Evolutionary conservation across 306 rosid species (phyloP), one percentile per base, ranked within the genome.

Genomic region (Casuarina cunninghamiana): DNA sequence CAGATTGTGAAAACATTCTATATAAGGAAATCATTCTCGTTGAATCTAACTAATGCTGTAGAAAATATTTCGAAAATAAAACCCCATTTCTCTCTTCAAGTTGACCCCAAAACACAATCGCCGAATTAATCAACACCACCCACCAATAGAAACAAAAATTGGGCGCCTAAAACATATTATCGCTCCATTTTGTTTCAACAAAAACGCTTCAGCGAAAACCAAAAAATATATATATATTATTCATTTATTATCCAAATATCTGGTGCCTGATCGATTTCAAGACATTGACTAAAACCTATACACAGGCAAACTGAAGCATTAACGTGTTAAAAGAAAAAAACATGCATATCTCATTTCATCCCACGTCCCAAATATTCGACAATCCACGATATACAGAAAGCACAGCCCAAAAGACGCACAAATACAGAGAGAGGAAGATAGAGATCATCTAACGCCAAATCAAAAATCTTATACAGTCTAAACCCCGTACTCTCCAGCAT

Each of bases 21-120:
- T 10, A 66, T 42, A 3, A 41, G 49, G 4, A 42, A 35, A 8
- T 12, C 39, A 62, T 37, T 37, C 68, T 61, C 4, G 39, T 35
- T 4, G 5, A 61, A 61, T 61, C 43, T 35, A 26, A 61, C 6
- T 10, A 10, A 39, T 16, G 7, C 1, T 66, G 71, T 6, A 41
- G 49, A 17, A 66, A 10, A 39, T 7, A 8, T 41, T 35, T 66
- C 49, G n/a, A 66, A 42, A 49, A 32, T 57, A 71, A 26, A 57
- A 16, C 26, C 69, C 50, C 9, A 79, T 48, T 58, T 68, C 38
- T 65, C 57, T 78, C 79, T 46, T 19, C 53, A 50, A 77, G 43
- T 57, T 53, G 32, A 81, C 67, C 35, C 62, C 70, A 70, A 48
- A 45, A 75, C 61, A 21, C 50, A 75, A 71, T 54, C 43, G 81